phyloP scores from a whole-genome alignment of 1,284 basidiomycete genomes.

The Austropuccinia psidii region DNA sequence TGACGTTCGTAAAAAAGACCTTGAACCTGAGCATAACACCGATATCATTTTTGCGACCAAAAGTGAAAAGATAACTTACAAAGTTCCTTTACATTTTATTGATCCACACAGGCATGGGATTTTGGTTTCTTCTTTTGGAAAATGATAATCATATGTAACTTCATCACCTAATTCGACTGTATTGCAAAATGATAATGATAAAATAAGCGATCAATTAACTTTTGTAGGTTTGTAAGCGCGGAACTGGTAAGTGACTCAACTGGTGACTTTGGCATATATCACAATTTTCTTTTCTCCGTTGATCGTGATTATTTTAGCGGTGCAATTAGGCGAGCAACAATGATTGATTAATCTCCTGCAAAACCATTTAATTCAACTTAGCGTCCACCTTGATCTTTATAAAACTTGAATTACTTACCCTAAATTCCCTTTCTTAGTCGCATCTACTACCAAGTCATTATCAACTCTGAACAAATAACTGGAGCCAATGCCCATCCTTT shows the following conservation, averaged over 20 bases:
- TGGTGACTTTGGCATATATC: slow-evolving; percentile 91
- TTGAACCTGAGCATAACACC: no score
- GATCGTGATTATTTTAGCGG: slow-evolving; percentile 96
- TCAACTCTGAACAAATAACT: slow-evolving; percentile 50
- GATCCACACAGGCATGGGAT: slow-evolving; percentile 51
- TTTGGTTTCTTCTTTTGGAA: slow-evolving; percentile 47
- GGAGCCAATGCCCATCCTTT: slow-evolving; percentile 87
- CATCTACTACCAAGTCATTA: slow-evolving; percentile 64
- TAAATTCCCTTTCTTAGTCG: slow-evolving; percentile 96
- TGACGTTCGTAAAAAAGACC: no score
- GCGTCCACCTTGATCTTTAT: neutral
- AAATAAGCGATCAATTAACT: slow-evolving; percentile 8
- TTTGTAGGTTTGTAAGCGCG: neutral
- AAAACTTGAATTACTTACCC: slow-evolving; percentile 54
- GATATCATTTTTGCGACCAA: no score
- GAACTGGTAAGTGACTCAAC: slow-evolving; percentile 63
- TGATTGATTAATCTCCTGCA: slow-evolving; percentile 86
- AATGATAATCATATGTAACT: slow-evolving; percentile 48
- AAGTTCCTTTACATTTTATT: slow-evolving; percentile 45
- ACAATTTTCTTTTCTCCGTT: slow-evolving; percentile 98
- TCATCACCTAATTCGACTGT: slow-evolving; percentile 67
- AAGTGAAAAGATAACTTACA: slow-evolving; percentile 26
- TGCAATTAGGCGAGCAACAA: slow-evolving; percentile 95
- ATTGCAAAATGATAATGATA: slow-evolving; percentile 86
- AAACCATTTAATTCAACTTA: slow-evolving; percentile 22